Base-by-base conservation (phyloP, 495 filamentous ascomycete genomes). In the Talaromyces borbonicus region DNA sequence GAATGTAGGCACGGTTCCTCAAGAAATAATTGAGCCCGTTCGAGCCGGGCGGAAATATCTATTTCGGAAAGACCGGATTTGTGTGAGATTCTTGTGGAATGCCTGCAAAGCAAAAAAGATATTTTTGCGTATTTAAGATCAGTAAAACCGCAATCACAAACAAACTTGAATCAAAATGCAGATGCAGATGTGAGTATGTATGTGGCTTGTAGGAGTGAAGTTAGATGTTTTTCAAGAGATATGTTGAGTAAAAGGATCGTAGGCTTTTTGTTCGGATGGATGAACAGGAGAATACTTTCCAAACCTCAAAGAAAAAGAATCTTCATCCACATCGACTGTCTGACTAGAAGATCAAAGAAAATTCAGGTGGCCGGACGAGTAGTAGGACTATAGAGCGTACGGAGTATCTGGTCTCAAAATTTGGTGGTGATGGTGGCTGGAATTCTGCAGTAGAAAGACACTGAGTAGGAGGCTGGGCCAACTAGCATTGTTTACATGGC, bases 391-490 rank as follows among this genome's bases (percentile, higher is more conserved):
- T 27, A 39, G 14, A 32, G 27, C 29, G 31, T 30, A 26, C 22
- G 16, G 16, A n/a, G 30, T 45, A 45, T 20, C 26, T 45, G 20
- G n/a, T n/a, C n/a, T n/a, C 24, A 45, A 16, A 20, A 24, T 35
- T 12, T n/a, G n/a, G 26, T 24, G 24, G 46, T 52, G 52, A 50
- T 55, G 61, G 58, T 60, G 61, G 61, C 59, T 65, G 61, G 61
- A 48, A 42, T 37, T 41, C 43, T n/a, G n/a, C 52, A 53, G 54
- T 51, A 56, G 49, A 55, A 52, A 56, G 48, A 58, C 56, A 56
- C 46, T 55, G 60, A 47, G 36, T 52, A 53, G 58, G 66, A 65
- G 68, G 66, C 67, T 70, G 68, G 68, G 62, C 65, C 65, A 71
- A 60, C 60, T 50, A 46, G 43, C 55, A 57, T 68, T 72, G 67